Conservation (phyloP, 805 yeast species). For the Blastobotrys robertii region DNA sequence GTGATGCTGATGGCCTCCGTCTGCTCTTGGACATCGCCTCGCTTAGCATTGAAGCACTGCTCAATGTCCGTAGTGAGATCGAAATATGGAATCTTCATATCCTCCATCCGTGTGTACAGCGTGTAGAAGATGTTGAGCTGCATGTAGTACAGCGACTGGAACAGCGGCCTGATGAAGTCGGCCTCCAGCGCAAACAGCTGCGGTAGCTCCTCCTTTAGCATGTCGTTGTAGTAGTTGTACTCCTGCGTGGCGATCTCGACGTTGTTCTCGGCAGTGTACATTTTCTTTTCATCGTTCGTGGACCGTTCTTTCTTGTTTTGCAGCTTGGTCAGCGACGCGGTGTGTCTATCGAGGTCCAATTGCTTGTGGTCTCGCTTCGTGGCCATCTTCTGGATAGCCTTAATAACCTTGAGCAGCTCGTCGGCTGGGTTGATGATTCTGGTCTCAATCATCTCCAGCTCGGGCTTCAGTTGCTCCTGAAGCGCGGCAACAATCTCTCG, state of each 20-base stretch:
- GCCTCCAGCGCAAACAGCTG: constrained; percentile 78
- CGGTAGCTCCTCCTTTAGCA: constrained; percentile 87
- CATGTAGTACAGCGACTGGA: constrained; percentile 93
- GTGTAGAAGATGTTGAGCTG: constrained; percentile 95
- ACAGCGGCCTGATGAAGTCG: constrained; percentile 85
- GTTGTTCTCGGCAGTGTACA: constrained; percentile 84
- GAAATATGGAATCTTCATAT: constrained; percentile 93
- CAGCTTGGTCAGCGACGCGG: constrained; percentile 55
- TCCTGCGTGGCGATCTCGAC: constrained; percentile 89
- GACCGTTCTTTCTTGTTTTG: constrained; percentile 77
- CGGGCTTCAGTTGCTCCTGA: constrained; percentile 82
- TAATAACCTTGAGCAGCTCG: constrained; percentile 74
- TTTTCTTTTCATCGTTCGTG: constrained; percentile 81
- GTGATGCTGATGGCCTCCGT: constrained; percentile 85
- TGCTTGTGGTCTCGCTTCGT: constrained; percentile 93
- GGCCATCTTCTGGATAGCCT: constrained; percentile 83
- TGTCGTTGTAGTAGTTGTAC: constrained; percentile 88
- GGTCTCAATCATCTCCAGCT: constrained; percentile 81
- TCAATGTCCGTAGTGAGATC: constrained; percentile 76
- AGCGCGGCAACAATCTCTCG: constrained; percentile 79
- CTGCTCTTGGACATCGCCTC: constrained; percentile 85
- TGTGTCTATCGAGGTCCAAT: constrained; percentile 83
- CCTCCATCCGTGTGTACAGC: constrained; percentile 82
- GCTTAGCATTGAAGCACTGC: constrained; percentile 67
- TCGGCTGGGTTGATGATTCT: constrained; percentile 88